Evolutionary conservation across 495 filamentous ascomycete genomes (phyloP), one percentile per base, ranked within the genome.

Genomic region (Usnea hakonensis): DNA sequence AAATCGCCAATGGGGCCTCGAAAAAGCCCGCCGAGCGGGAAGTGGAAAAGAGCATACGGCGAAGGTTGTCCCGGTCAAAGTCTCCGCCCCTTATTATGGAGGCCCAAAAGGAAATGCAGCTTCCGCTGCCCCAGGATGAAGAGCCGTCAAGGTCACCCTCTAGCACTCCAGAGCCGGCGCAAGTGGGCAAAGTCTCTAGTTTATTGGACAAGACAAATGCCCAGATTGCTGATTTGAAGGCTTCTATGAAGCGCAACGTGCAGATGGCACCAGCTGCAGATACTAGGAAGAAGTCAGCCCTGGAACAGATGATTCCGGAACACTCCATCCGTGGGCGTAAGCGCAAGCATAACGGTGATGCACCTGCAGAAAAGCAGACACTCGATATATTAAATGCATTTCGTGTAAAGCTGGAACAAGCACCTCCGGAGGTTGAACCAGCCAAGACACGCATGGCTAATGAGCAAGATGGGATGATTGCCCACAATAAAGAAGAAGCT

Each of bases 201-300:
- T 78, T 89, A 0, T 74, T 91, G 7, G 86, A 88, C n/a, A 78
- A 83, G 64, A 93, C 91, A 9, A 96, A 97, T 65, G 90, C 90
- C 23, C 87, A 97, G 69, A 96, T 97, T 65, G 92, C 89, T 14
- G 86, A 86, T 16, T 74, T 98, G 41, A 96, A 94, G 74, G 89
- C 89, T 21, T 95, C 90, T 2, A 95, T 97, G 89, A 93, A 87
- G 68, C 86, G 95, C 35, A 89, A 81, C 50, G 80, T 87, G 44
- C 74, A 84, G 61, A 72, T 78, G 0, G 81, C 83, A 19, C 79
- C 82, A n/a, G 72, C 77, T 13, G 76, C 83, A 37, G 81, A 74
- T 6, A 58, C 79, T 32, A 77, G 77, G 56, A 86, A 87, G 71
- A 88, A 91, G 67, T 83, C 84, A 32, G 81, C 84, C 5, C 72